Evolutionary conservation across 208 protist species (phyloP).

Genomic region (Leishmania turanica): DNA sequence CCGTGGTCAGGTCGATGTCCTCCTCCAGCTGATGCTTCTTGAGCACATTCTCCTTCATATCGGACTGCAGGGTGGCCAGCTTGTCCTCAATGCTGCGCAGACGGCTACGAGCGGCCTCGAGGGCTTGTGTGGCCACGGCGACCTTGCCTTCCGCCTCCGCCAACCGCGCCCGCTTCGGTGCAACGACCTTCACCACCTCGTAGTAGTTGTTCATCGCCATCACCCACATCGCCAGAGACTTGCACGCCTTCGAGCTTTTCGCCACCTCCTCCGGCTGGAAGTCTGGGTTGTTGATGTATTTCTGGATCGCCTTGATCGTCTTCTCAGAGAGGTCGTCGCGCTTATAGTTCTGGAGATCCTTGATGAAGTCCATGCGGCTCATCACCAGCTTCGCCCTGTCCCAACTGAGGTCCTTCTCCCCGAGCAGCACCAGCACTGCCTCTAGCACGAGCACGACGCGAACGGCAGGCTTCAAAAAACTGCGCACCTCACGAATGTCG

Average conservation of each 20-base stretch:
- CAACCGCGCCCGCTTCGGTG: slow-evolving; percentile 79
- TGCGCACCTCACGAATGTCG: slow-evolving; percentile 94
- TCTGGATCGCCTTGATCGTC: slow-evolving; percentile 90
- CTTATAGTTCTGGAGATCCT: slow-evolving; percentile 93
- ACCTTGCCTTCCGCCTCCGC: slow-evolving; percentile 89
- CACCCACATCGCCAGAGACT: slow-evolving; percentile 96
- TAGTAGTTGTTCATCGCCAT: slow-evolving; percentile 96
- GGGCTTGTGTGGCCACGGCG: slow-evolving; percentile 63
- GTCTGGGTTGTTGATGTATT: slow-evolving; percentile 94
- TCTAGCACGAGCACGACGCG: slow-evolving; percentile 94
- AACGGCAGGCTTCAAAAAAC: slow-evolving; percentile 91
- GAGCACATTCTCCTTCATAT: slow-evolving; percentile 90
- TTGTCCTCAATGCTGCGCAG: slow-evolving; percentile 88
- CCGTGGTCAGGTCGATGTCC: slow-evolving; percentile 92
- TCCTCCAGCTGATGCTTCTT: slow-evolving; percentile 92
- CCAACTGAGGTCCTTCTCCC: slow-evolving; percentile 94
- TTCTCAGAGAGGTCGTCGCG: slow-evolving; percentile 91
- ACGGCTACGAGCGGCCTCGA: slow-evolving; percentile 68
- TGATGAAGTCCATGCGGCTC: slow-evolving; percentile 93
- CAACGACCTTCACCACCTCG: slow-evolving; percentile 92
- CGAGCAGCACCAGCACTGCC: slow-evolving; percentile 93
- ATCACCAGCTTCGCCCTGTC: slow-evolving; percentile 93
- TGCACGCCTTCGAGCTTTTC: slow-evolving; percentile 95
- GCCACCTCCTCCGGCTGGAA: slow-evolving; percentile 94
- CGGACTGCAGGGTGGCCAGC: slow-evolving; percentile 67